Conservation (phyloP, 2,329 filamentous ascomycete species). For the Microsporum audouinii region DNA sequence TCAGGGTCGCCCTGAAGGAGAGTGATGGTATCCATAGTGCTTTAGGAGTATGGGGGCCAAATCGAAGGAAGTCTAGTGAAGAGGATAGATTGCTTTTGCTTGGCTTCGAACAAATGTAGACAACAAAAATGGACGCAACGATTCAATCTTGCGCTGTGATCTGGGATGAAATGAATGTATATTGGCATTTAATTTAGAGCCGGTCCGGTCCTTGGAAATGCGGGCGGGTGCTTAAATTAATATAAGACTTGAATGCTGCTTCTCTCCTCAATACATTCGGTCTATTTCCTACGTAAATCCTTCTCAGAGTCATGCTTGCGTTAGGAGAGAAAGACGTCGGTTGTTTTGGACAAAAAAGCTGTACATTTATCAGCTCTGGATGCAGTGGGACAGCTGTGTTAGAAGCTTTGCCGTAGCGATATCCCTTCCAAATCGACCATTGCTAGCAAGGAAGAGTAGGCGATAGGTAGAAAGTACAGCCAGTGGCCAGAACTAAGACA, state of each 20-base stretch:
- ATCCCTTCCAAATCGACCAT: background rate
- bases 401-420: background rate
- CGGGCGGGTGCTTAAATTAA: conserved; percentile 5
- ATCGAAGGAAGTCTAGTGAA: background rate
- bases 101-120: conserved; percentile 2
- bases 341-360: conserved; percentile 7
- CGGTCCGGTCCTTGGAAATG: conserved; percentile 1
- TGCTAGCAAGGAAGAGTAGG: background rate
- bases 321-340: background rate
- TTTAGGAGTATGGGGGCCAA: background rate
- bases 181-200: conserved; percentile 6
- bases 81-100: conserved; percentile 3
- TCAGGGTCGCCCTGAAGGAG: conserved; percentile 15
- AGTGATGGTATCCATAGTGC: conserved; percentile 15
- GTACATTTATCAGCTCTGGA: background rate
- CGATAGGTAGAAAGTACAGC: background rate
- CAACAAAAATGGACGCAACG: background rate
- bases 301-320: background rate
- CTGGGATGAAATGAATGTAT: conserved; percentile 4
- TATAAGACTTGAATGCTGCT: background rate
- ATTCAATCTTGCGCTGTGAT: conserved; percentile 2
- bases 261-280: background rate
- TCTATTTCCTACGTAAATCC: conserved; percentile 2
- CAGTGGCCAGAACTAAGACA: background rate
- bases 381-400: background rate